These are phyloP conservation scores for Metarhizium robertsii DNA, from an alignment of 2,329 filamentous ascomycete genomes.

Conservation along the genomic window DNA sequence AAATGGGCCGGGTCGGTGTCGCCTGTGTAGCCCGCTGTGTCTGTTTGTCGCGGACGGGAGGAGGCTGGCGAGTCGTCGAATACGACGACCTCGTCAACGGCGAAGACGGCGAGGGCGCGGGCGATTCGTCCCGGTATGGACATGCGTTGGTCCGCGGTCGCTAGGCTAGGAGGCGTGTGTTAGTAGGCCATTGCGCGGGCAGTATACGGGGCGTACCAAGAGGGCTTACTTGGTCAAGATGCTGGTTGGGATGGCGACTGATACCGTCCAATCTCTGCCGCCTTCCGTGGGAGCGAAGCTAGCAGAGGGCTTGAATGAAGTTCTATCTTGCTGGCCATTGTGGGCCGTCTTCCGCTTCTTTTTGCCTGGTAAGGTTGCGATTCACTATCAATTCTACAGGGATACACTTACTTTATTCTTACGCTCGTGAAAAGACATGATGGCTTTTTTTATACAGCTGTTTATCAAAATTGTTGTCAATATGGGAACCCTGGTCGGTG, in stretches of 20 bases:
- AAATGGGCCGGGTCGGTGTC: constrained; percentile 72
- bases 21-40: constrained; percentile 52
- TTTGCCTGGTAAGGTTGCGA: neutral
- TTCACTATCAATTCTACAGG: no score
- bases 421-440: constrained; percentile 24
- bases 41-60: constrained; percentile 35
- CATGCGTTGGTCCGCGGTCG: constrained; percentile 67
- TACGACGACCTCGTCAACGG: constrained; percentile 73
- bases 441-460: neutral
- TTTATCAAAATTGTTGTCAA: neutral
- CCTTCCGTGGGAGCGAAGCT: constrained; percentile 54
- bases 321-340: constrained; percentile 26
- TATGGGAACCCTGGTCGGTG: neutral
- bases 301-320: constrained; percentile 56
- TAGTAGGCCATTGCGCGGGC: neutral
- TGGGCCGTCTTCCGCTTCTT: constrained; percentile 43
- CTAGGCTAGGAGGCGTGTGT: constrained; percentile 38
- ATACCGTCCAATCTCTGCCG: constrained; percentile 64
- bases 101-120: constrained; percentile 73
- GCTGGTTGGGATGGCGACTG: constrained; percentile 69
- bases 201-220: no score
- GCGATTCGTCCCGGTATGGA: constrained; percentile 66
- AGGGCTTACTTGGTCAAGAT: constrained; percentile 58
- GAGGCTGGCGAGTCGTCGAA: constrained; percentile 59
- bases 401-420: constrained; percentile 18